phyloP scores from a whole-genome alignment of 106 monocot genomes.

The Vanilla planifolia region DNA sequence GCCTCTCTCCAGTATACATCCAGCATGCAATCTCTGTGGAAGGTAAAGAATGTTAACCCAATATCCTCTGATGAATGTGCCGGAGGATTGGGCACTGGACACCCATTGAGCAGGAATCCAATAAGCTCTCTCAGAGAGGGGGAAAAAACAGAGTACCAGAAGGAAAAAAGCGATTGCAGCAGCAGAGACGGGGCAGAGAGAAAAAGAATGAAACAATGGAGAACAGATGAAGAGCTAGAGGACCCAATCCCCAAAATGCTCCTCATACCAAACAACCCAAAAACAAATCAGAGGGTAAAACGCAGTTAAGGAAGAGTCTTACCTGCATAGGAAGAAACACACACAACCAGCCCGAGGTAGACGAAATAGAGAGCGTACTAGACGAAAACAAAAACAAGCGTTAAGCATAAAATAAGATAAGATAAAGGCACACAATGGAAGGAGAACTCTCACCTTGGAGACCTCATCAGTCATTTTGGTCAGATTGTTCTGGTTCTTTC shows the following conservation, averaged over 20 bases:
- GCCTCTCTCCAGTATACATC: slow-evolving; percentile 98
- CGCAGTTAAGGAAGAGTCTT: slow-evolving; percentile 17
- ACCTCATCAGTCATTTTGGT: slow-evolving; percentile 71
- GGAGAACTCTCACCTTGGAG: slow-evolving; percentile 47
- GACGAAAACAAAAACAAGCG: not conserved
- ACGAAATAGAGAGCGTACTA: slow-evolving; percentile 96
- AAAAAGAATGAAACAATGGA: not conserved
- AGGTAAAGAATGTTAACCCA: not conserved
- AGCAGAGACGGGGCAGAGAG: not conserved
- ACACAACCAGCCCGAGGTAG: slow-evolving; percentile 84
- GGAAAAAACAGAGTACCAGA: not conserved
- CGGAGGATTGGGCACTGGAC: not conserved
- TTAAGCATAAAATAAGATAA: too few species aligned
- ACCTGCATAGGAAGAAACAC: slow-evolving; percentile 91
- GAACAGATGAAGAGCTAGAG: slow-evolving; percentile 4
- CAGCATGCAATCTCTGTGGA: slow-evolving; percentile 87
- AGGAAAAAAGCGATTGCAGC: not conserved
- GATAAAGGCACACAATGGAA: not conserved
- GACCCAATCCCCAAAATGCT: not conserved
- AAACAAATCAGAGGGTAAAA: too few species aligned
- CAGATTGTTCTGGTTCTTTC: slow-evolving; percentile 80
- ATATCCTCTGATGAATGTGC: not conserved
- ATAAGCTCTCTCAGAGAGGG: slow-evolving; percentile 3
- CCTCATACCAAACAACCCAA: not conserved
- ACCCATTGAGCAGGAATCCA: not conserved